Percentiles rank a stretch among this genome's conserved stretches.
phyloP scores from a whole-genome alignment of 1,284 basidiomycete genomes.

The Chalciporus sp. region DNA sequence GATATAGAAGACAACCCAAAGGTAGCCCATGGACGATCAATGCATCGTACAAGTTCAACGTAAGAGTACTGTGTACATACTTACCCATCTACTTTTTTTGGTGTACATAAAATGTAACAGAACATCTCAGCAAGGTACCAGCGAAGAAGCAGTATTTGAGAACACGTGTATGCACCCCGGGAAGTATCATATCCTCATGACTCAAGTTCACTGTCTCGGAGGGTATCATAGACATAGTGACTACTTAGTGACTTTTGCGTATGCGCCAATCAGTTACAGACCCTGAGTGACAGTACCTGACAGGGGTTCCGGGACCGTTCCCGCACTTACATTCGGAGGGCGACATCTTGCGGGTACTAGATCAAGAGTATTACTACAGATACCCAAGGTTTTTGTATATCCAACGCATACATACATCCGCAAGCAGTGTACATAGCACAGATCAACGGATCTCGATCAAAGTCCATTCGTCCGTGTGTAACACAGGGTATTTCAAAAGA shows the following conservation, averaged over 20 bases:
- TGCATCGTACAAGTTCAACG: background rate
- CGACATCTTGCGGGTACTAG: no score
- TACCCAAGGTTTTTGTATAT: no score
- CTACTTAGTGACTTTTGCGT: no score
- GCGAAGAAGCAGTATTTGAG: background rate
- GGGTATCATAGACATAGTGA: no score
- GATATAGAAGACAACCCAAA: background rate
- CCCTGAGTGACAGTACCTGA: no score
- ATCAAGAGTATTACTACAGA: no score
- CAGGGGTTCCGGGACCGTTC: no score
- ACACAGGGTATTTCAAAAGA: background rate
- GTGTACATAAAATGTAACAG: background rate
- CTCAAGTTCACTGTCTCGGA: no score
- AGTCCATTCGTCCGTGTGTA: background rate
- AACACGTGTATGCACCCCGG: background rate
- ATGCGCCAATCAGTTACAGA: no score
- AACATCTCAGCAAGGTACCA: background rate
- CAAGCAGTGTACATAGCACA: no score
- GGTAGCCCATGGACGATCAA: background rate
- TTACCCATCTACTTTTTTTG: background rate
- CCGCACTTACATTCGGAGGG: no score
- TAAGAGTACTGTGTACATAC: background rate
- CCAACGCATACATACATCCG: background rate
- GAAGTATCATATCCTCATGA: no score
- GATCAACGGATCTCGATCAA: background rate